Percentiles rank a stretch among this genome's conserved stretches.
Conservation (phyloP, 2,329 filamentous ascomycete genomes). For the Aspergillus cejpii region DNA sequence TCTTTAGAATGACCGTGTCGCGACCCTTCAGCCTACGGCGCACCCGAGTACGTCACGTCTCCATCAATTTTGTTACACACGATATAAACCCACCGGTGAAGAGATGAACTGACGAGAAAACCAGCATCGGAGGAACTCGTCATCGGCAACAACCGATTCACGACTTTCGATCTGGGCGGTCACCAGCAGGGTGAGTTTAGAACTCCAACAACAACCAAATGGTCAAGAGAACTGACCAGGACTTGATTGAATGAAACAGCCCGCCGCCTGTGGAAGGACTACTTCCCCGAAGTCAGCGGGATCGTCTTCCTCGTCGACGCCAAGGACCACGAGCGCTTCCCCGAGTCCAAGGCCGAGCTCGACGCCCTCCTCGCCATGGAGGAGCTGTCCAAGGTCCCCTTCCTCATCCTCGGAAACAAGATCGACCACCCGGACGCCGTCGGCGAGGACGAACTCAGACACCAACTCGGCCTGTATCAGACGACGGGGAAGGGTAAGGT, state of each 20-base stretch:
- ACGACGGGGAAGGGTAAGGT: constrained; percentile 95
- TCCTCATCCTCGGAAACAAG: constrained; percentile 96
- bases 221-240: too few species aligned
- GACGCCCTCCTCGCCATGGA: constrained; percentile 95
- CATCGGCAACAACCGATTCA: constrained; percentile 90
- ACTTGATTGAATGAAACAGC: constrained; percentile 39
- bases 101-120: constrained; percentile 9
- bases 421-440: constrained; percentile 96
- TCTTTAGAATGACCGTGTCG: constrained; percentile 80
- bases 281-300: constrained; percentile 91
- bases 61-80: too few species aligned
- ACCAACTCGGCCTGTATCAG: constrained; percentile 89
- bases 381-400: constrained; percentile 90
- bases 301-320: constrained; percentile 98
- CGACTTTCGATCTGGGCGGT: constrained; percentile 87
- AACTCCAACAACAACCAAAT: too few species aligned
- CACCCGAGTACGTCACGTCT: constrained; percentile 72
- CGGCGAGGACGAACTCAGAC: constrained; percentile 88
- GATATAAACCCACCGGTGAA: too few species aligned
- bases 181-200: constrained; percentile 70
- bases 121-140: constrained; percentile 83
- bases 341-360: constrained; percentile 92
- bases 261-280: constrained; percentile 91
- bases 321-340: constrained; percentile 91
- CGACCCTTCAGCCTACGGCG: constrained; percentile 81